These are phyloP conservation scores for Thyridium curvatum DNA, from an alignment of 2,329 filamentous ascomycete species.

Conservation along the genomic window DNA sequence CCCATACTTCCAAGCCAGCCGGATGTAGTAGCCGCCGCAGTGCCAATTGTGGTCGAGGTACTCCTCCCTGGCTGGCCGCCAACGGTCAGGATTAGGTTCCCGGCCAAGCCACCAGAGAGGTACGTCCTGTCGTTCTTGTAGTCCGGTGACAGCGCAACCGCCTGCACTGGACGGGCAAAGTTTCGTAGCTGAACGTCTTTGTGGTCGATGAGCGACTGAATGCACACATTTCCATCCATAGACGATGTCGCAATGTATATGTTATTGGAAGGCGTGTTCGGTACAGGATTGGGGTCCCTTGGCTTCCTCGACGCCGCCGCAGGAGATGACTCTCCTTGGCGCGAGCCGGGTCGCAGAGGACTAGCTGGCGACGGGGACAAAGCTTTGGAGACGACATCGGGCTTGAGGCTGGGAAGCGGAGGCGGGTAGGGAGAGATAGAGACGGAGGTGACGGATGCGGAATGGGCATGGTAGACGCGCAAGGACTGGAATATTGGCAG, in stretches of 20 bases:
- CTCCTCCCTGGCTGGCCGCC: constrained; percentile 75
- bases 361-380: constrained; percentile 26
- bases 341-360: constrained; percentile 25
- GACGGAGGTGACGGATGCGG: constrained; percentile 81
- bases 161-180: constrained; percentile 87
- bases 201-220: constrained; percentile 77
- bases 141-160: constrained; percentile 89
- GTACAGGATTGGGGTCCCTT: constrained; percentile 50
- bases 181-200: constrained; percentile 90
- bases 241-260: constrained; percentile 93
- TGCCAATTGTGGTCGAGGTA: constrained; percentile 80
- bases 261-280: constrained; percentile 76
- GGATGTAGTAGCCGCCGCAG: constrained; percentile 75
- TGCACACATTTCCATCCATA: constrained; percentile 91
- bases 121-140: constrained; percentile 87
- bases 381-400: constrained; percentile 30
- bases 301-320: constrained; percentile 44
- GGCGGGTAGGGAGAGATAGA: constrained; percentile 83
- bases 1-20: constrained; percentile 91
- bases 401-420: constrained; percentile 36
- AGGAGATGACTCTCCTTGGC: constrained; percentile 37
- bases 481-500: constrained; percentile 76
- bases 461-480: constrained; percentile 86
- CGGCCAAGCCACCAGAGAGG: constrained; percentile 83
- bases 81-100: constrained; percentile 78